phyloP scores from a whole-genome alignment of 2,329 filamentous ascomycete species.

The Paraphoma sp. region DNA sequence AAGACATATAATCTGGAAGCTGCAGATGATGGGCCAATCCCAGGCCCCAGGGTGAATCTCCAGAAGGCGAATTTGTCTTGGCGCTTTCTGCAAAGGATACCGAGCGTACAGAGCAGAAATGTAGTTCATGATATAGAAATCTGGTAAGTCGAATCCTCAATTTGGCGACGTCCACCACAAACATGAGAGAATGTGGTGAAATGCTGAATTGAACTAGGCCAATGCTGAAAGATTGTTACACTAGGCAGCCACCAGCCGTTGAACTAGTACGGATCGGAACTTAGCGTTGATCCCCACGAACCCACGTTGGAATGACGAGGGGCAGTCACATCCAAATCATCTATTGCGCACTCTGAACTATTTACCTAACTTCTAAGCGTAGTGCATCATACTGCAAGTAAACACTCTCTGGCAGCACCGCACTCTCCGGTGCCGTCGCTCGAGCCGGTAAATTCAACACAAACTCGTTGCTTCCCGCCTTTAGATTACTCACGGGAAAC shows the following conservation, averaged over 20 bases:
- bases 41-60: background rate
- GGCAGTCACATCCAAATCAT: no score
- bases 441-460: slow-evolving; percentile 65
- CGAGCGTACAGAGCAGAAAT: background rate
- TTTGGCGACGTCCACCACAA: no score
- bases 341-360: no score
- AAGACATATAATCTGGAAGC: background rate
- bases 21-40: background rate
- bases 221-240: no score
- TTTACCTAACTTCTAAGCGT: slow-evolving; percentile 59
- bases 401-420: slow-evolving; percentile 59
- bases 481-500: slow-evolving; percentile 40
- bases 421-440: slow-evolving; percentile 65
- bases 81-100: background rate
- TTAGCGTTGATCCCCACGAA: no score
- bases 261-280: no score
- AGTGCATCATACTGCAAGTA: slow-evolving; percentile 72
- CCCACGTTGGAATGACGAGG: no score
- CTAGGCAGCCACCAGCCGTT: no score
- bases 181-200: no score
- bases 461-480: slow-evolving; percentile 60
- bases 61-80: background rate
- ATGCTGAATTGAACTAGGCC: no score
- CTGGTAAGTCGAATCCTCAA: no score
- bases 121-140: background rate